Evolutionary conservation across 108 stramenopile species (phyloP).

Genomic region (Pinguiococcus pyrenoidosus): DNA sequence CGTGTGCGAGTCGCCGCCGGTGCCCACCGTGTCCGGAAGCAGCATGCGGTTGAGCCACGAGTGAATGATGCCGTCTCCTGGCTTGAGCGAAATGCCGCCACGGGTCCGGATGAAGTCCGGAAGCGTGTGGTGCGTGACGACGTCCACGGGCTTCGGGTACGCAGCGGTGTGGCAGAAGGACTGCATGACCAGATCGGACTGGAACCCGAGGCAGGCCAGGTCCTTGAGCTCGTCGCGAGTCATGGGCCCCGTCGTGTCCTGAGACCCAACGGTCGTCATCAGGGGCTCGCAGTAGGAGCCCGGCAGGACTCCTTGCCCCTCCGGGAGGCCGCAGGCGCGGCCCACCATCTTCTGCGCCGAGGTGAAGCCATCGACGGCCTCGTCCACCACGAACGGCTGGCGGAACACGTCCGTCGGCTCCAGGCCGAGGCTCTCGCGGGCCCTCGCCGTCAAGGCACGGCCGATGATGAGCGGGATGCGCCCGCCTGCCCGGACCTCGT

Average conservation of each 20-base stretch:
- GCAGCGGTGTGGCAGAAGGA: conserved; percentile 92
- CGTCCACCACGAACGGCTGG: background rate
- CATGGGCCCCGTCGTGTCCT: conserved; percentile 94
- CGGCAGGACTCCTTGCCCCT: conserved; percentile 60
- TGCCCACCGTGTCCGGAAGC: conserved; percentile 87
- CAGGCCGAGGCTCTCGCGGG: conserved; percentile 60
- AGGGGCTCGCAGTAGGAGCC: conserved; percentile 70
- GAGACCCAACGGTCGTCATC: conserved; percentile 90
- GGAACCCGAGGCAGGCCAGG: conserved; percentile 83
- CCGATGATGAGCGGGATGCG: conserved; percentile 90
- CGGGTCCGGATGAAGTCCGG: conserved; percentile 89
- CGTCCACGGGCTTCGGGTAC: conserved; percentile 91
- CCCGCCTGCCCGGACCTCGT: conserved; percentile 86
- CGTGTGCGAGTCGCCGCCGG: conserved; percentile 88
- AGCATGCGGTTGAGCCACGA: conserved; percentile 93
- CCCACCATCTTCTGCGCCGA: conserved; percentile 93
- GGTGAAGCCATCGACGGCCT: conserved; percentile 65
- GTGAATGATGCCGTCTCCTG: conserved; percentile 93
- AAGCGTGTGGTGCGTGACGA: conserved; percentile 84
- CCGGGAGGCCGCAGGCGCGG: conserved; percentile 60
- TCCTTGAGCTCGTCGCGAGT: conserved; percentile 81
- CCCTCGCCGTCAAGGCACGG: conserved; percentile 69
- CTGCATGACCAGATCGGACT: conserved; percentile 88
- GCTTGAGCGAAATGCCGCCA: conserved; percentile 79
- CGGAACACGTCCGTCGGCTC: conserved; percentile 58